phyloP scores from a whole-genome alignment of 225 moss, liverwort and hornwort species.

The Sphagnum contortum region DNA sequence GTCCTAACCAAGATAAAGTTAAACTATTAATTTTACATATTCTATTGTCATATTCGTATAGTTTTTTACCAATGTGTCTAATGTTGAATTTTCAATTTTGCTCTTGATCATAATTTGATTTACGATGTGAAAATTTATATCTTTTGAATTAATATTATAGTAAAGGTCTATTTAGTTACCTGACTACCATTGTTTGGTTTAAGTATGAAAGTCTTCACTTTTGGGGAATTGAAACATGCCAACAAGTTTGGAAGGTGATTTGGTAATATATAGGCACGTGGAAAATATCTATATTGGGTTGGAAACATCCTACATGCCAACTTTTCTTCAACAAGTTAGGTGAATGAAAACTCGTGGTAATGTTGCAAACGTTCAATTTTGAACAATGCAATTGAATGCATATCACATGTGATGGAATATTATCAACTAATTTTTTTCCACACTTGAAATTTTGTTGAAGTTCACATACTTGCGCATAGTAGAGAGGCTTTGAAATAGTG shows the following conservation, averaged over 20 bases:
- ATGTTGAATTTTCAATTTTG: no score
- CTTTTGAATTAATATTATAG: background rate
- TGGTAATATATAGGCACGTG: constrained; percentile 42
- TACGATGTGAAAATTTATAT: background rate
- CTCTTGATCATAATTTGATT: background rate
- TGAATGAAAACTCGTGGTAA: no score
- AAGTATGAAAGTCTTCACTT: constrained; percentile 44
- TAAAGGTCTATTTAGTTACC: constrained; percentile 10
- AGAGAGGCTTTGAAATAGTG: constrained; percentile 37
- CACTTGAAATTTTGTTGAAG: no score
- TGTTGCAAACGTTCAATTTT: no score
- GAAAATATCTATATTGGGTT: constrained; percentile 52
- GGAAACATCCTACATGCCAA: constrained; percentile 44
- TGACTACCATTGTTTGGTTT: constrained; percentile 63
- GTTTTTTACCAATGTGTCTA: no score
- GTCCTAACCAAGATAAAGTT: no score
- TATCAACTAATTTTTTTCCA: no score
- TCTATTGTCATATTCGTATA: no score
- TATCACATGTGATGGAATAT: no score
- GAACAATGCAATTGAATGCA: no score
- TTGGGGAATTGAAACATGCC: constrained; percentile 36
- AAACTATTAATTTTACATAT: no score
- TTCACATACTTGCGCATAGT: constrained; percentile 48
- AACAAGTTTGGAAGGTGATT: constrained; percentile 44
- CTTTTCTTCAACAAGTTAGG: background rate